Evolutionary conservation across 1,139 yeast species (phyloP).

Genomic region (Candida pseudoviswanathii): DNA sequence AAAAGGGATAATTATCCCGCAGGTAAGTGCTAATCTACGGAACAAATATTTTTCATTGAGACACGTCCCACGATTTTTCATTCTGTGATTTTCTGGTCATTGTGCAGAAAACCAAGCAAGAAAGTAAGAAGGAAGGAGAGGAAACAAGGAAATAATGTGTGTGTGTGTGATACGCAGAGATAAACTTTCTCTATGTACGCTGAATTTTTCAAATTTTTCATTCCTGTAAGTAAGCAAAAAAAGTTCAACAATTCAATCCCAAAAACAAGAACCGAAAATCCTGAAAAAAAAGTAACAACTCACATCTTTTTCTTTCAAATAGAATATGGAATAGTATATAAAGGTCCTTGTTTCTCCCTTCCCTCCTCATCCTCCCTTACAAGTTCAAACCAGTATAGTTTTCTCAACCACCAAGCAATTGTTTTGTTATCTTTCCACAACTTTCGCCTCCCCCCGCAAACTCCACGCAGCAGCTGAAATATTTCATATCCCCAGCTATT

Average conservation of each 20-base stretch:
- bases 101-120: not conserved
- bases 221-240: not conserved
- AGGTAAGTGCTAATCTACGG: not conserved
- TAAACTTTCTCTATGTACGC: not conserved
- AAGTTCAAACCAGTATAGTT: too few relatives aligned
- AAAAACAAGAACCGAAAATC: not conserved
- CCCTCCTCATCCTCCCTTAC: too few relatives aligned
- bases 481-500: not conserved
- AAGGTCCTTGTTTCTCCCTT: not conserved
- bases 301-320: not conserved
- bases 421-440: too few relatives aligned
- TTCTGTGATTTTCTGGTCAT: not conserved
- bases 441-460: too few relatives aligned
- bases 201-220: constrained; percentile 4
- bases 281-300: constrained; percentile 1
- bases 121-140: too few relatives aligned
- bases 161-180: not conserved
- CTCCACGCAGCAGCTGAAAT: too few relatives aligned
- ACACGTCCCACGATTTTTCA: not conserved
- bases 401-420: too few relatives aligned
- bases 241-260: not conserved
- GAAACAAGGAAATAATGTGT: not conserved
- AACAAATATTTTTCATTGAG: not conserved
- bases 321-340: not conserved
- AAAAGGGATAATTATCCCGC: not conserved